Base-by-base conservation (phyloP, 129 eudicot species). In the Escallonia rubra region DNA sequence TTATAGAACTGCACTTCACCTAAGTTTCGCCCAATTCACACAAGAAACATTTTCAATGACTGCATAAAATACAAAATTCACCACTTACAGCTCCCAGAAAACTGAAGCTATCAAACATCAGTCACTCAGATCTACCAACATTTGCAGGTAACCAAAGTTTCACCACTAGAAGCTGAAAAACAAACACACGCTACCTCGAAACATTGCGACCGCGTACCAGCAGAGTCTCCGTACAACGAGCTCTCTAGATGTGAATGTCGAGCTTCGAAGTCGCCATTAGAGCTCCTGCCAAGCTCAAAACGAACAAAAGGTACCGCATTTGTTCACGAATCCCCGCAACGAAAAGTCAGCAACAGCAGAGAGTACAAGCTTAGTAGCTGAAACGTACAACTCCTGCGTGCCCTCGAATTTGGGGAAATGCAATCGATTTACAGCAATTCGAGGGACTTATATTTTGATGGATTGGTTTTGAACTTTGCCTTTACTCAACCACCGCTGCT, bases 111-210 rank as follows among this genome's bases (percentile, higher is more conserved):
- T 1, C 34, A 23, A 23, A 23, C 34, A 23, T 1, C 34, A 23
- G 34, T 15, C 71, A 41, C 48, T 34, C 60, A 66, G 50, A 66
- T 66, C 71, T 66, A 43, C 71, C 9, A 53, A 10, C 14, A 10
- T n/a, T 7, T 3, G 4, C 57, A 52, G 13, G n/a, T 52, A 1
- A 7, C n/a, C 9, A 52, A 0, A 11, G 10, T 11, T 50, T 50
- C 10, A 50, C 12, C 12, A 50, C 11, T 8, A 50, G 55, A n/a
- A 54, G 14, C 13, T 54, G 34, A 54, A n/a, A 6, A 12, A 54
- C 34, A 23, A 23, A 23, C 34, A 54, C 3, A 50, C 11, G 13
- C 56, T 44, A 68, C 72, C 63, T 56, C 10, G 64, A 68, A 55
- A 13, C 72, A 68, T 43, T 34, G 34, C 6, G 6, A 54, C 59